phyloP scores from a whole-genome alignment of 1,139 yeast species.

The Yamadazyma diospyri region DNA sequence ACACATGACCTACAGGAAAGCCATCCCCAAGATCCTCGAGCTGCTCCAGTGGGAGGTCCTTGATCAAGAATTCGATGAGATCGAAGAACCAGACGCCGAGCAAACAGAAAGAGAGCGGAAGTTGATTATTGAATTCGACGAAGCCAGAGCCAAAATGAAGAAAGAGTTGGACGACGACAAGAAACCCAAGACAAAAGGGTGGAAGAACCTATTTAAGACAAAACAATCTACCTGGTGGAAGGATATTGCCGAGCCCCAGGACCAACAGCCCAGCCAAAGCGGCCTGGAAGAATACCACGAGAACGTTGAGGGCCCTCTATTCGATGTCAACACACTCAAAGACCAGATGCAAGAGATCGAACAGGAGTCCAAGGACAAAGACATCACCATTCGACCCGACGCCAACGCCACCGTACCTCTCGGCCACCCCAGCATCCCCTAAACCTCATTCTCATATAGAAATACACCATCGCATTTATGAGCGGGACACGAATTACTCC shows the following conservation, averaged over 20 bases:
- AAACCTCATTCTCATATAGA: no score
- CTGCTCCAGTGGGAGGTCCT: constrained; percentile 75
- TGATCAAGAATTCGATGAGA: constrained; percentile 90
- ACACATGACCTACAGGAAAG: constrained; percentile 94
- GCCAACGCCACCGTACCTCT: constrained; percentile 12
- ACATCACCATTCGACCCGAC: constrained; percentile 15
- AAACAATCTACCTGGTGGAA: constrained; percentile 91
- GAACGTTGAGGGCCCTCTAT: constrained; percentile 25
- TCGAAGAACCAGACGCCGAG: constrained; percentile 94
- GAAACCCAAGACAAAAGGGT: constrained; percentile 31
- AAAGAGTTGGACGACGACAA: constrained; percentile 30
- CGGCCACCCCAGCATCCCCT: no score
- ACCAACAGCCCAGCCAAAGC: constrained; percentile 4
- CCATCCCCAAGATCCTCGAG: constrained; percentile 77
- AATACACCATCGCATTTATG: no score
- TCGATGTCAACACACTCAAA: constrained; percentile 45
- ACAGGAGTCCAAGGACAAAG: constrained; percentile 20
- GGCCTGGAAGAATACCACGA: constrained; percentile 16
- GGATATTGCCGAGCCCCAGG: constrained; percentile 43
- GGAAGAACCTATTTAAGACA: constrained; percentile 71
- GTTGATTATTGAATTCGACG: constrained; percentile 78
- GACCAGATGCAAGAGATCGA: constrained; percentile 47
- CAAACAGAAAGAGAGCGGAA: constrained; percentile 78
- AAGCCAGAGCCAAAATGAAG: constrained; percentile 64
- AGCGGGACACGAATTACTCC: no score